phyloP scores from a whole-genome alignment of 164 flowering plant species.

The Tetracentron sinense region DNA sequence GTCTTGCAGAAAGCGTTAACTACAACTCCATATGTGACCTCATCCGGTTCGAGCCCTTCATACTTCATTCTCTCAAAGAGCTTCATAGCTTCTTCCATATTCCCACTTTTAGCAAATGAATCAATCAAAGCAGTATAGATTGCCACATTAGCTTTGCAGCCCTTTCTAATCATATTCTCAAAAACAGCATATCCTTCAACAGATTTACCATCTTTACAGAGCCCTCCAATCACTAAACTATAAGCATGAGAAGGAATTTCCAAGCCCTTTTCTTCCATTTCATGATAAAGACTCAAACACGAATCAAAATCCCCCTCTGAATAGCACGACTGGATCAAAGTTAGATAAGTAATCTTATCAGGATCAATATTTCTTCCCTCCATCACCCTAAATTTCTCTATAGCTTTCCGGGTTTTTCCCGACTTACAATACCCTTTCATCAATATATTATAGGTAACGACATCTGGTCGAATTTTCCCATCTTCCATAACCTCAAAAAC shows the following conservation, averaged over 20 bases:
- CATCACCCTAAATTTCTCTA: slow-evolving; percentile 68
- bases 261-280: slow-evolving; percentile 76
- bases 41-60: slow-evolving; percentile 77
- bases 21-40: slow-evolving; percentile 74
- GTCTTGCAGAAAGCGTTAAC: slow-evolving; percentile 66
- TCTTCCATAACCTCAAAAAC: slow-evolving; percentile 78
- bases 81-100: slow-evolving; percentile 48
- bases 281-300: slow-evolving; percentile 72
- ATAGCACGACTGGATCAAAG: slow-evolving; percentile 73
- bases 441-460: slow-evolving; percentile 78
- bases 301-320: slow-evolving; percentile 49
- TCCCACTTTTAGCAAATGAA: slow-evolving; percentile 57
- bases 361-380: slow-evolving; percentile 47
- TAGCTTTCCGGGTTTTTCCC: slow-evolving; percentile 59
- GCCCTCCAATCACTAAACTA: slow-evolving; percentile 77
- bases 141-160: slow-evolving; percentile 64
- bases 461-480: slow-evolving; percentile 66
- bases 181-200: slow-evolving; percentile 60
- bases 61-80: slow-evolving; percentile 69
- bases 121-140: slow-evolving; percentile 80
- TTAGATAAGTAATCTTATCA: slow-evolving; percentile 74
- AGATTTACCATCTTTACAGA: slow-evolving; percentile 68
- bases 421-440: slow-evolving; percentile 83
- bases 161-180: slow-evolving; percentile 52
- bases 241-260: slow-evolving; percentile 89